Base-by-base conservation (phyloP, 257 asterid species). In the Capsicum rhomboideum region DNA sequence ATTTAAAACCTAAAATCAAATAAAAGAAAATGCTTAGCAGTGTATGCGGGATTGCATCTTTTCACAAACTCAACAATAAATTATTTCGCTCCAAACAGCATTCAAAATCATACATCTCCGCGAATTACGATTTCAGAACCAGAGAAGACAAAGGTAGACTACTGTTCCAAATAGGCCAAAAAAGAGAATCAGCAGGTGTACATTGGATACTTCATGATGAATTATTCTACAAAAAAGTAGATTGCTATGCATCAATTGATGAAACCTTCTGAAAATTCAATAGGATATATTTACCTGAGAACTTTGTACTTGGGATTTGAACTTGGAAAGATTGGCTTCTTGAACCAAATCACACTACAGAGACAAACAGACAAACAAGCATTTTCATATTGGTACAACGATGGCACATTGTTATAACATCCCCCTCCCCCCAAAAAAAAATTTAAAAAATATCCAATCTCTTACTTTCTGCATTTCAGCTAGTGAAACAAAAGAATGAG, bases 401-500 rank as follows among this genome's bases (percentile, higher is more conserved):
- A 77, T 4, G 63, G 17, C 26, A 50, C 28, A 53, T 77, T 16
- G 18, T 16, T 8, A 26, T 29, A 16, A 4, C 50, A 68, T 5
- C 40, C 40, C 40, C 40, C 2, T 34, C n/a, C n/a, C n/a, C n/a
- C 61, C 40, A 6, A 20, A 26, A 49, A 17, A 61, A 18, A 29
- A 10, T 6, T 18, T n/a, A n/a, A n/a, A n/a, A n/a, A 2, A 4
- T 56, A 11, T 46, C 44, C 8, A 17, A 79, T 28, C 29, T 49
- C 91, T 84, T 84, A 92, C 97, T 87, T 89, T 89, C 89, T 92
- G 93, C 97, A 91, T 90, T 29, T 91, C 97, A 1, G 89, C 87
- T 79, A 69, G 89, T 31, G 95, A 88, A 56, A 89, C 89, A 49
- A 85, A 90, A 66, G 89, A 90, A 83, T 84, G 88, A 17, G 92